These are phyloP conservation scores for Trametes maxima DNA, from an alignment of 768 basidiomycete species.

Conservation along the genomic window DNA sequence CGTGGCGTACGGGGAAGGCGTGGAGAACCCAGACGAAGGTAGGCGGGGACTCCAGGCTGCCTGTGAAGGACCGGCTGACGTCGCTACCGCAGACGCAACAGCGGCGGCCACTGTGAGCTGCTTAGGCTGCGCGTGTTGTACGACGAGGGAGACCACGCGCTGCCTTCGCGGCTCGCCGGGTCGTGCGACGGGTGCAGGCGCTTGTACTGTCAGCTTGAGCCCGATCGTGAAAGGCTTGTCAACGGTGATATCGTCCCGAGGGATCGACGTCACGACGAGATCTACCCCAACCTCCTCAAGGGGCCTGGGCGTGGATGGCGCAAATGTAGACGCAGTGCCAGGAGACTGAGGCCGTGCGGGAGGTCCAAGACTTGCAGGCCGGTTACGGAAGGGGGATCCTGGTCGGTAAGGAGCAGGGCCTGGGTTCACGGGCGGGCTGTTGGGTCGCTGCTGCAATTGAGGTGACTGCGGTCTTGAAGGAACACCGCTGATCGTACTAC, in stretches of 20 bases:
- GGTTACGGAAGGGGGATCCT: slow-evolving; percentile 44
- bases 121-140: slow-evolving; percentile 64
- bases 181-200: slow-evolving; percentile 41
- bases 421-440: slow-evolving; percentile 53
- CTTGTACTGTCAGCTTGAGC: slow-evolving; percentile 55
- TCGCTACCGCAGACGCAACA: slow-evolving; percentile 24
- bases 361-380: slow-evolving; percentile 26
- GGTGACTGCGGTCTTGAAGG: slow-evolving; percentile 64
- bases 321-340: slow-evolving; percentile 35
- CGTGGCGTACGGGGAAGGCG: slow-evolving; percentile 48
- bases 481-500: slow-evolving; percentile 36
- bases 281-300: slow-evolving; percentile 55
- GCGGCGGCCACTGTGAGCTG: slow-evolving; percentile 11
- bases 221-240: slow-evolving; percentile 63
- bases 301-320: slow-evolving; percentile 31
- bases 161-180: slow-evolving; percentile 31
- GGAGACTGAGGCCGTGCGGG: slow-evolving; percentile 26
- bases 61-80: slow-evolving; percentile 16
- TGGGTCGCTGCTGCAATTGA: slow-evolving; percentile 53
- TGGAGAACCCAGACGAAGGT: slow-evolving; percentile 56
- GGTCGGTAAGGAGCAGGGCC: slow-evolving; percentile 43
- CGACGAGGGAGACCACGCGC: slow-evolving; percentile 52
- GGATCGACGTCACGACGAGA: slow-evolving; percentile 54
- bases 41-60: slow-evolving; percentile 40
- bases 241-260: slow-evolving; percentile 46